Evolutionary conservation across 169 alveolate genomes (phyloP), one percentile per base, ranked within the genome.

Genomic region (Plasmodium malariae): DNA sequence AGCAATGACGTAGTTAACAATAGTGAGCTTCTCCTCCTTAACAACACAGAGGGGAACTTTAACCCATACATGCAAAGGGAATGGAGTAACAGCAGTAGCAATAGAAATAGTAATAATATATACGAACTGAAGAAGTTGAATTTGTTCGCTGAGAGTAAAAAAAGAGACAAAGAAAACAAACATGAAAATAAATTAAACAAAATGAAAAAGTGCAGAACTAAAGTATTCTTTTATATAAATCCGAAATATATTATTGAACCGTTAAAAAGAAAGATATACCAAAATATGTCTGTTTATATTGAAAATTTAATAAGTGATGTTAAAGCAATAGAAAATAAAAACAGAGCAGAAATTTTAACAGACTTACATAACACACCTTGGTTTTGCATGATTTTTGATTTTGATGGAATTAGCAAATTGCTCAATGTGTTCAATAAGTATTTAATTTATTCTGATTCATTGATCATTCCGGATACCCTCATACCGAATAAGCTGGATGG

Each of bases 251-350:
- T 85, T 32, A 67, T 85, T 0, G 91, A 85, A 40, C 91, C 91
- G 0, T 55, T 85, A 49, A 85, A 85, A 57, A 67, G 91, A 21
- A 85, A 85, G 40, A 85, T 85, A 1, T 85, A 85, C 17, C 87
- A 85, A 11, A 85, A 68, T 17, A 85, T 85, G 91, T 85, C 91
- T 12, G n/a, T 85, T 11, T 85, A 36, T 55, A 85, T 85, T 30
- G 91, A 85, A 30, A 85, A 85, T 57, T 69, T 85, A 85, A 85
- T 85, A 19, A 85, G 91, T 69, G 91, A 85, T 24, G 48, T 85
- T 0, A 59, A 85, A 85, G 48, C 40, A 4, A 85, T 62, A 9
- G 87, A 85, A 48, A 85, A 85, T 85, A 85, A 85, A 55, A 59
- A 85, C 32, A 40, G 91, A 37, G 86, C 76, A 26, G 86, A 85